phyloP scores from a whole-genome alignment of 192 early-diverging fungal species.

The Funneliformis geosporum region DNA sequence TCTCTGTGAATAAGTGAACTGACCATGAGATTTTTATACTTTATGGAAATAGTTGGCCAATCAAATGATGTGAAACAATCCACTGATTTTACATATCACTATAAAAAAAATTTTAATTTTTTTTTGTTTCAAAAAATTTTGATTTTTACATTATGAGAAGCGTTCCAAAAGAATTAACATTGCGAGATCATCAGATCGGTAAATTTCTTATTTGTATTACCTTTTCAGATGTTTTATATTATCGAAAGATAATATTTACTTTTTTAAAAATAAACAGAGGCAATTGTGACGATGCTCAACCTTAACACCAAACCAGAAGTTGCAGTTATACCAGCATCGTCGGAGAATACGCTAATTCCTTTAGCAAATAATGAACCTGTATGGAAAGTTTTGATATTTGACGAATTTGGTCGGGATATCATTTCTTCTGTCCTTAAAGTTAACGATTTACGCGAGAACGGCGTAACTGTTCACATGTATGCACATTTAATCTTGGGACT shows the following conservation, averaged over 20 bases:
- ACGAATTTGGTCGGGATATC: slow-evolving; percentile 88
- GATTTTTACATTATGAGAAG: slow-evolving; percentile 34
- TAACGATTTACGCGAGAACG: slow-evolving; percentile 92
- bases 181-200: slow-evolving; percentile 70
- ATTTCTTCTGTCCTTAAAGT: slow-evolving; percentile 97
- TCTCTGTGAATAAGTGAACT: background rate
- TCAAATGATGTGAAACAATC: background rate
- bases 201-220: slow-evolving; percentile 25
- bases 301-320: slow-evolving; percentile 66
- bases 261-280: slow-evolving; percentile 59
- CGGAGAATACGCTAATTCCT: slow-evolving; percentile 36
- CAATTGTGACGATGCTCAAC: slow-evolving; percentile 83
- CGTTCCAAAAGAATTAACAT: slow-evolving; percentile 39
- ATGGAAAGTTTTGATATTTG: slow-evolving; percentile 98
- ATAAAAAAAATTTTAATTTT: too few relatives aligned
- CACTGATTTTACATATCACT: too few relatives aligned
- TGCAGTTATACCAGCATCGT: slow-evolving; percentile 35
- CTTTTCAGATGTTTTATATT: background rate
- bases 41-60: background rate
- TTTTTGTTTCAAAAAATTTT: background rate
- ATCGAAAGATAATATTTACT: background rate
- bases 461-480: slow-evolving; percentile 97
- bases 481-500: background rate
- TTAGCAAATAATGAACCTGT: slow-evolving; percentile 60
- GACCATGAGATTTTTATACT: background rate